Base-by-base conservation (phyloP, 345 rosid genomes). In the Gossypium turneri region DNA sequence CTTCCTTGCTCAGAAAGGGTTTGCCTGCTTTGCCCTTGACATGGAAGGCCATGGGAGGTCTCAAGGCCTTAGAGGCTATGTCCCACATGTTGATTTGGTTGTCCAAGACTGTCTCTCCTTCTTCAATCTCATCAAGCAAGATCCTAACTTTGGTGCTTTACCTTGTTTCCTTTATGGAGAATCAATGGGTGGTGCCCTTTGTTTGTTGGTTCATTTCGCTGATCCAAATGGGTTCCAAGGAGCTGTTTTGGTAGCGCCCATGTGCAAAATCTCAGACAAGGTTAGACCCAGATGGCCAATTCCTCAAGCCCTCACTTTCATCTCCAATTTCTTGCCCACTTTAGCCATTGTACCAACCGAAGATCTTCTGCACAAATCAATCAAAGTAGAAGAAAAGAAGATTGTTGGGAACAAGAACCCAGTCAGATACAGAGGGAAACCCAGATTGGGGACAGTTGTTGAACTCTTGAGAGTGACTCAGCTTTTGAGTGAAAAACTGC, bases 151-250 rank as follows among this genome's bases (percentile, higher is more conserved):
- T n/a, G 16, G 57, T 11, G 81, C 80, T 60, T 74, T 89, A 44
- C 95, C 93, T 16, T 81, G 85, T 29, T 92, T 94, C 73, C 82
- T 90, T 9, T 88, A 81, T 19, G 94, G 97, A 2, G 97, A 94
- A 77, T 94, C 97, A 4, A 87, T 90, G 97, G 97, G 97, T 17
- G 97, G 90, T 4, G 98, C 95, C 2, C 84, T 88, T 74, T 84
- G 84, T 76, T 85, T 94, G 13, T 47, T 89, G 72, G 77, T 83
- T 41, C 94, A 90, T 78, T 82, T 94, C 25, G 82, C 87, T 1
- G 88, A 85, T 70, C 88, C 82, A 2, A 45, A 24, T 17, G 89
- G 84, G 66, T 92, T 90, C 70, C 83, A 80, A 9, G 97, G 98
- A 4, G 94, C 97, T 0, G 67, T 92, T 43, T 76, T 90, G 58